Conservation (phyloP, 192 early-diverging fungal genomes). For the Coemansia sp. region DNA sequence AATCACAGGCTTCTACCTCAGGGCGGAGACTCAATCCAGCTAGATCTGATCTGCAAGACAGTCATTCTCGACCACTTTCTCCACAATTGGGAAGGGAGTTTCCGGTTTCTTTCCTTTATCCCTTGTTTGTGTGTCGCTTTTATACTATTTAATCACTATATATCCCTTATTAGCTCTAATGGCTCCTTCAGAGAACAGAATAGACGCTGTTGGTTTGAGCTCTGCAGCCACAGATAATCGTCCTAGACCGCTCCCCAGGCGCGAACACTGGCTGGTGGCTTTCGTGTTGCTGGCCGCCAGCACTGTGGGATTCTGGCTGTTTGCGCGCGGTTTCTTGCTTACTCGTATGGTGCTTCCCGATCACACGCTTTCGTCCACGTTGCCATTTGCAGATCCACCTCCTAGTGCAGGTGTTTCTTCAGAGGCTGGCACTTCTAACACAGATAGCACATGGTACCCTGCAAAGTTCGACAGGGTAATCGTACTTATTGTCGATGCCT, state of each 20-base stretch:
- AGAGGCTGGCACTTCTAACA: not conserved
- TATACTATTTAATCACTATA: not conserved
- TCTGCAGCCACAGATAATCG: not conserved
- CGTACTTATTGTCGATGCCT: conserved; percentile 73
- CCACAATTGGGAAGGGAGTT: no score
- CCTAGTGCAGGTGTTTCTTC: conserved; percentile 3
- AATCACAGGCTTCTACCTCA: no score
- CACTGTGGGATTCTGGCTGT: conserved; percentile 62
- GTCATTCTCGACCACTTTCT: no score
- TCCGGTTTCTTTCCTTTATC: not conserved
- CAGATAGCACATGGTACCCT: conserved; percentile 31
- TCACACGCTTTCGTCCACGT: conserved; percentile 41
- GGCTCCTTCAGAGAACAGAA: not conserved
- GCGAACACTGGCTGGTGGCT: conserved; percentile 35
- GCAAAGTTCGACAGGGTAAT: conserved; percentile 63
- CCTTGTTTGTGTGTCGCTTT: not conserved
- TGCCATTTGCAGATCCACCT: conserved; percentile 6
- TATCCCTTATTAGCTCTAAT: not conserved
- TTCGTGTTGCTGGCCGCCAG: conserved; percentile 12
- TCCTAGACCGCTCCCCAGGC: conserved; percentile 13
- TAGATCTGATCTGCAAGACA: no score
- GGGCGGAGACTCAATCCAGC: no score
- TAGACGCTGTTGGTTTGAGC: not conserved
- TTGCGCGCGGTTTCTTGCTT: conserved; percentile 72
- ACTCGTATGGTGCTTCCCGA: conserved; percentile 64